Conservation (phyloP, 441 rosid genomes). For the Macaranga tanarius region DNA sequence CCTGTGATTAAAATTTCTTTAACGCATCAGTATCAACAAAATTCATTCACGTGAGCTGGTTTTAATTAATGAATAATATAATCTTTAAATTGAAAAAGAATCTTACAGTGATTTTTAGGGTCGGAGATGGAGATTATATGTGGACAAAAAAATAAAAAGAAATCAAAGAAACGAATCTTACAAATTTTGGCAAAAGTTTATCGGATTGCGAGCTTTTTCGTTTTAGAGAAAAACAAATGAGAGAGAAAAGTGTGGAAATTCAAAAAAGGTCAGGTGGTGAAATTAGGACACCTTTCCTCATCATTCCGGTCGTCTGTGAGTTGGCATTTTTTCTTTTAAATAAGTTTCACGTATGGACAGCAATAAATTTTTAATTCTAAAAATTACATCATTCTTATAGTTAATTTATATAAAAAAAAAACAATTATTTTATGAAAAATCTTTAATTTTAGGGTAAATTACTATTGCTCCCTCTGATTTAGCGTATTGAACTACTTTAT, state of each 20-base stretch:
- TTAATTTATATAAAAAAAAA: too few species aligned
- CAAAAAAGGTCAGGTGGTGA: background rate
- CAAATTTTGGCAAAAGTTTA: background rate
- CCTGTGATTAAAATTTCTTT: background rate
- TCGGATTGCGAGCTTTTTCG: too few species aligned
- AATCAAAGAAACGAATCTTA: conserved; percentile 14
- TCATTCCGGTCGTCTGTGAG: conserved; percentile 12
- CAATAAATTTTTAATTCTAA: too few species aligned
- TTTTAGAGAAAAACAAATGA: background rate
- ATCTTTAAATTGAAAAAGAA: background rate
- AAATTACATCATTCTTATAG: too few species aligned
- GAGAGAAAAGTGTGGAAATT: background rate
- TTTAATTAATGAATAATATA: background rate
- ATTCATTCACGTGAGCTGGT: background rate
- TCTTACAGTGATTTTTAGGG: background rate
- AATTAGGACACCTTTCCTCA: conserved; percentile 5
- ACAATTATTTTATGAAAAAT: too few species aligned
- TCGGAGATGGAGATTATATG: background rate
- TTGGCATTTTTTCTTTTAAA: conserved; percentile 28
- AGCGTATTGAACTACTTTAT: too few species aligned
- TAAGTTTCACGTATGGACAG: too few species aligned
- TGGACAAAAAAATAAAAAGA: background rate
- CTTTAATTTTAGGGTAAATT: too few species aligned
- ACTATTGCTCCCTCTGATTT: too few species aligned
- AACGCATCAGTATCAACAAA: background rate